These are phyloP conservation scores for Musa schizocarpa DNA, from an alignment of 176 grass and related monocot species.

Conservation along the genomic window DNA sequence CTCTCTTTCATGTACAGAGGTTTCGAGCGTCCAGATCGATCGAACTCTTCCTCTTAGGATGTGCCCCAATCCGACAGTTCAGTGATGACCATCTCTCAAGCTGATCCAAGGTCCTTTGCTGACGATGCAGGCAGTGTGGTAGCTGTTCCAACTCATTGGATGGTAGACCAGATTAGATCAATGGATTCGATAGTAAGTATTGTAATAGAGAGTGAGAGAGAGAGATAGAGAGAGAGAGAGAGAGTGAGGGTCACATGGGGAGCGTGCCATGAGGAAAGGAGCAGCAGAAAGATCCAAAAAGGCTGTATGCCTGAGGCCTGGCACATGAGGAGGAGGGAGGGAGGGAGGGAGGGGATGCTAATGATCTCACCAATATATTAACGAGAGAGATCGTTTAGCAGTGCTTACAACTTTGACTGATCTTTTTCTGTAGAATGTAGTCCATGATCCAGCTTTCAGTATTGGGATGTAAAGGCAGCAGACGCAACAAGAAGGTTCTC, in stretches of 20 bases:
- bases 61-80: not conserved
- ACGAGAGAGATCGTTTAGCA: too few relatives aligned
- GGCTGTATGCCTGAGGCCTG: conserved; percentile 19
- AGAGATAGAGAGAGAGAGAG: not conserved
- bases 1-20: too few relatives aligned
- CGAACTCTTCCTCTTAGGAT: not conserved
- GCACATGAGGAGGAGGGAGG: conserved; percentile 20
- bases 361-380: too few relatives aligned
- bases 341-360: not conserved
- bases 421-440: too few relatives aligned
- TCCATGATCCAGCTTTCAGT: too few relatives aligned
- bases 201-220: not conserved
- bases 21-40: too few relatives aligned
- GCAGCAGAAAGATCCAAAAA: conserved; percentile 40
- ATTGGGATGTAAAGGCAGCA: too few relatives aligned
- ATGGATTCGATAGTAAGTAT: not conserved
- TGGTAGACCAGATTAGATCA: not conserved
- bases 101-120: not conserved
- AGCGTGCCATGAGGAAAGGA: not conserved
- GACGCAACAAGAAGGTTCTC: too few relatives aligned
- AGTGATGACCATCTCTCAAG: not conserved
- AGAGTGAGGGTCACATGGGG: not conserved
- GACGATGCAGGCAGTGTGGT: not conserved
- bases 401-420: too few relatives aligned
- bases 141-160: not conserved